Conservation (phyloP, 2,329 filamentous ascomycete genomes). For the Elsinoe perseae region DNA sequence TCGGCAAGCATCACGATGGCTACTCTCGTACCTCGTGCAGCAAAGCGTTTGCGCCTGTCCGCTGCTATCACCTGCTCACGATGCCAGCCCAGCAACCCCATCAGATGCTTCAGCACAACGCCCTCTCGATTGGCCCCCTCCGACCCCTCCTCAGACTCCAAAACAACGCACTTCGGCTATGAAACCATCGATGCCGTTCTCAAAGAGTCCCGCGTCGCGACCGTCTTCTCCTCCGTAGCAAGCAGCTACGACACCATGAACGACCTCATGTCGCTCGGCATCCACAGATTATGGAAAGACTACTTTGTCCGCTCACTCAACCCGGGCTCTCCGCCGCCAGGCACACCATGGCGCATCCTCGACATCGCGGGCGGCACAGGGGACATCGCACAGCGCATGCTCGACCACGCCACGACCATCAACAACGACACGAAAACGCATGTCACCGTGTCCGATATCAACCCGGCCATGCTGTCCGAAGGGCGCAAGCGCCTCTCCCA, state of each 20-base stretch:
- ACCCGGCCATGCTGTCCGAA: conserved; percentile 86
- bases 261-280: conserved; percentile 95
- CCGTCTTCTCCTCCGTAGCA: conserved; percentile 91
- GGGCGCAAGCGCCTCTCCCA: conserved; percentile 67
- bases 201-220: conserved; percentile 69
- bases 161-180: conserved; percentile 84
- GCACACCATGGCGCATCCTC: conserved; percentile 63
- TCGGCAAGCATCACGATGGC: conserved; percentile 20
- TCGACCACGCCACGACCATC: conserved; percentile 74
- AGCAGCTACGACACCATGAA: conserved; percentile 97
- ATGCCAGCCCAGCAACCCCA: background rate
- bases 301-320: conserved; percentile 89
- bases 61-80: background rate
- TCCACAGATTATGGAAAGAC: conserved; percentile 96
- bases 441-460: conserved; percentile 94
- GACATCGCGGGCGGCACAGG: conserved; percentile 96
- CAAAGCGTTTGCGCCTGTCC: conserved; percentile 28
- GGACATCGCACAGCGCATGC: conserved; percentile 94
- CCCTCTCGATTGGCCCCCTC: background rate
- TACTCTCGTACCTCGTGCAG: conserved; percentile 23
- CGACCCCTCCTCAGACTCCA: conserved; percentile 35
- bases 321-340: conserved; percentile 49
- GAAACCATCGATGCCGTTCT: conserved; percentile 72
- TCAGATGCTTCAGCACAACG: background rate
- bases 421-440: conserved; percentile 70